Conservation (phyloP, 2,329 filamentous ascomycete species). For the Penicillium oxalicum region DNA sequence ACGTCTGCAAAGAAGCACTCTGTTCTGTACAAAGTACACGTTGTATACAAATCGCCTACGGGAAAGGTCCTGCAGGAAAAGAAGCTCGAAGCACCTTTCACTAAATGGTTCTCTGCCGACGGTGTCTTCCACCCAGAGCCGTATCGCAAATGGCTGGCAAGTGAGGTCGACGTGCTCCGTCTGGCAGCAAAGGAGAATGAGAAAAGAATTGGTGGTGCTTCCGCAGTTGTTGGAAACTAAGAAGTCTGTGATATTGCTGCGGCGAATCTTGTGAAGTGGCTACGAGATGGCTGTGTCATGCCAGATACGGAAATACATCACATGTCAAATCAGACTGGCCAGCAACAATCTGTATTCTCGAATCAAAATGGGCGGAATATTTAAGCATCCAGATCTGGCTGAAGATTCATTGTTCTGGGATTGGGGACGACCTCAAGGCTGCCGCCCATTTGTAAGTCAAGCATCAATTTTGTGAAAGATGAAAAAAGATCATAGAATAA, state of each 20-base stretch:
- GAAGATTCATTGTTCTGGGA: no score
- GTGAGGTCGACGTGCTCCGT: slow-evolving; percentile 51
- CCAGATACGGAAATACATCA: no score
- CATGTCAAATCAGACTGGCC: no score
- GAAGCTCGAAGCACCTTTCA: slow-evolving; percentile 53
- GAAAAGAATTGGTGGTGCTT: slow-evolving; percentile 26
- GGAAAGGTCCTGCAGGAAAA: slow-evolving; percentile 40
- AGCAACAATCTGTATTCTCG: no score
- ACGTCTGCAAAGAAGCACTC: slow-evolving; percentile 71
- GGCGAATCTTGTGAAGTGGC: no score
- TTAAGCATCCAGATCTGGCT: no score
- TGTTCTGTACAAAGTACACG: slow-evolving; percentile 70
- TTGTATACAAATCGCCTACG: slow-evolving; percentile 44
- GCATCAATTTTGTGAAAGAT: no score
- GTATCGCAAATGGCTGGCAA: slow-evolving; percentile 57
- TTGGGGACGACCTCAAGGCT: no score
- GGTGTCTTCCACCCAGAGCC: slow-evolving; percentile 56
- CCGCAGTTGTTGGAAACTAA: slow-evolving; percentile 14
- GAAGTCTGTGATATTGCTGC: slow-evolving; percentile 3
- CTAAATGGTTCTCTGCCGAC: slow-evolving; percentile 54
- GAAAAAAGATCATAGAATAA: no score
- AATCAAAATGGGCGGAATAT: no score
- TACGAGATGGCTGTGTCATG: background rate
- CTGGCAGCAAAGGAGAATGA: slow-evolving; percentile 41
- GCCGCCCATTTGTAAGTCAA: no score